Evolutionary conservation across 2,329 filamentous ascomycete genomes (phyloP).

Genomic region (Penicillium sp.): DNA sequence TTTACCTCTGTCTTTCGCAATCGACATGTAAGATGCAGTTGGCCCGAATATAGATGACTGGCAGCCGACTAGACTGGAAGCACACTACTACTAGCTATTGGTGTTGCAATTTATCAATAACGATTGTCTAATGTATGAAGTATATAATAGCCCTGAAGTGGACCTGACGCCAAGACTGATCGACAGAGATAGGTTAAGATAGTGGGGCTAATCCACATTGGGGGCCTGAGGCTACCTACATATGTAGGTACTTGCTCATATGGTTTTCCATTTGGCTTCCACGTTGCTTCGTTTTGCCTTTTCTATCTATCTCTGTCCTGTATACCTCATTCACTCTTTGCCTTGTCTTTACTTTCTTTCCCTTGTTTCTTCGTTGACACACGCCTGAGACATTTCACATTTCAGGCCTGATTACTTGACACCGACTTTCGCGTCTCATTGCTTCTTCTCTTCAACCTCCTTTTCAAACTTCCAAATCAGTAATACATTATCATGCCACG

Average conservation of each 20-base stretch:
- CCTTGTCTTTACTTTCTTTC: background rate
- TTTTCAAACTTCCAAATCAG: background rate
- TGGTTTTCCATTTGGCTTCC: background rate
- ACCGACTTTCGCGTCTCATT: background rate
- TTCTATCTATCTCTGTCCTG: background rate
- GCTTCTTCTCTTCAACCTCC: background rate
- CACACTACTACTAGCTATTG: constrained; percentile 58
- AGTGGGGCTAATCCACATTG: background rate
- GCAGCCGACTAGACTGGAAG: constrained; percentile 66
- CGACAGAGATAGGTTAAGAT: background rate
- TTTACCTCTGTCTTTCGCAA: constrained; percentile 37
- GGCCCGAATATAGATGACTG: constrained; percentile 61
- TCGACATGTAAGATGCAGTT: constrained; percentile 55
- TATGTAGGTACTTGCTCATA: background rate
- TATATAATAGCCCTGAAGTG: background rate
- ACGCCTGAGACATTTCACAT: background rate
- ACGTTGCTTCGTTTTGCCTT: background rate
- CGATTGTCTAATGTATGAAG: constrained; percentile 2
- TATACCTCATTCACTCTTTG: background rate
- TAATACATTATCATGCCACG: constrained; percentile 57
- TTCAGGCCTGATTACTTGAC: background rate
- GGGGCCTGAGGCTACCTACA: background rate
- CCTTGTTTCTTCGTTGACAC: background rate
- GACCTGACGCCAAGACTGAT: background rate
- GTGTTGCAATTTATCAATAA: constrained; percentile 48